These are phyloP conservation scores for Wolfiporia cocos DNA, from an alignment of 1,284 basidiomycete genomes.

Conservation along the genomic window DNA sequence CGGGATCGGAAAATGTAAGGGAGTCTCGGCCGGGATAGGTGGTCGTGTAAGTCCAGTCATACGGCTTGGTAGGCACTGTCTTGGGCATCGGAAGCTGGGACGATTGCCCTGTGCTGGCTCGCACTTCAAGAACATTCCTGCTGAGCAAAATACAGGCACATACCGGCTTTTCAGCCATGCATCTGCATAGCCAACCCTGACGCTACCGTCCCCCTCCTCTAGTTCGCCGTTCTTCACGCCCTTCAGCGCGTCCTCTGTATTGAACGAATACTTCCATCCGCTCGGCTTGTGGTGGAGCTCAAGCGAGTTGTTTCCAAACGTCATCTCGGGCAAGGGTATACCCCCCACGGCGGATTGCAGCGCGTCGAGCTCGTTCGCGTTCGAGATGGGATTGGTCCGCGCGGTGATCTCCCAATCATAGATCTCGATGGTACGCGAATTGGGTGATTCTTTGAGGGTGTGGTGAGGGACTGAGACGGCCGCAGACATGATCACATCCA, in stretches of 20 bases:
- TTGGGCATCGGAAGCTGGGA: conserved; percentile 64
- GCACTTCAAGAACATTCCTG: conserved; percentile 3
- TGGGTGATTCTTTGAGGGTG: conserved; percentile 57
- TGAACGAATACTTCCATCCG: conserved; percentile 66
- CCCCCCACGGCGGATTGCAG: conserved; percentile 53
- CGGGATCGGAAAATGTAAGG: conserved; percentile 14
- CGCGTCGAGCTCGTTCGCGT: conserved; percentile 66
- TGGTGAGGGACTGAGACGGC: conserved; percentile 51
- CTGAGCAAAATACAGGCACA: conserved; percentile 4
- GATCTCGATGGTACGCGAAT: conserved; percentile 60
- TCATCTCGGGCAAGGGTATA: conserved; percentile 95
- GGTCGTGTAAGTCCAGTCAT: conserved; percentile 98
- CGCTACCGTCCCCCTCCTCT: conserved; percentile 75
- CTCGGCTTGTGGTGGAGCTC: conserved; percentile 56
- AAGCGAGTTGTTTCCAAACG: conserved; percentile 85
- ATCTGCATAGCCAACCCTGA: conserved; percentile 93
- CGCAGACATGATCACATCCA: conserved; percentile 29
- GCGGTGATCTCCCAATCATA: conserved; percentile 61
- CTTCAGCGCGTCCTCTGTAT: conserved; percentile 64
- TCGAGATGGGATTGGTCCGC: conserved; percentile 69
- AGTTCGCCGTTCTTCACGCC: conserved; percentile 77
- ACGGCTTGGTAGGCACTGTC: conserved; percentile 77
- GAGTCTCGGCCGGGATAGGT: conserved; percentile 68
- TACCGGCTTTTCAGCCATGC: conserved; percentile 90
- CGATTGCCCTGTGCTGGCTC: conserved; percentile 52